Conservation (phyloP, 768 basidiomycete genomes). For the Amylocystis lapponica region DNA sequence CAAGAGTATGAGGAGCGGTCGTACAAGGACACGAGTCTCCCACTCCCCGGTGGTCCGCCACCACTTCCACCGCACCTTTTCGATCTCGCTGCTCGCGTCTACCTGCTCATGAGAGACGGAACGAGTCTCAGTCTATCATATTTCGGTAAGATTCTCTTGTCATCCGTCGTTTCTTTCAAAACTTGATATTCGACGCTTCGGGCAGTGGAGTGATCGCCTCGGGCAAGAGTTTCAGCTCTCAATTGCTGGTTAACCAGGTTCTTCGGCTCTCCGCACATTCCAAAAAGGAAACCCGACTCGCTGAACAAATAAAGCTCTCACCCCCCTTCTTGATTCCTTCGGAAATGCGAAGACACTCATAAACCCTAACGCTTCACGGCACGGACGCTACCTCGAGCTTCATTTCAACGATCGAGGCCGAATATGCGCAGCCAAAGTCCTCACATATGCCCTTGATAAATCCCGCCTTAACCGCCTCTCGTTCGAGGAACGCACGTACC, state of each 20-base stretch:
- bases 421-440: slow-evolving; percentile 69
- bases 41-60: slow-evolving; percentile 43
- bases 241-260: slow-evolving; percentile 73
- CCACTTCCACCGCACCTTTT: slow-evolving; percentile 83
- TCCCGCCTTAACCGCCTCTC: slow-evolving; percentile 68
- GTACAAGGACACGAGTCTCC: slow-evolving; percentile 72
- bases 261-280: slow-evolving; percentile 80
- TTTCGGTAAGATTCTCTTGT: not conserved
- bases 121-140: slow-evolving; percentile 58
- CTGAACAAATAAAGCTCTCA: slow-evolving; percentile 77
- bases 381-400: slow-evolving; percentile 74
- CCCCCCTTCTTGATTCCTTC: slow-evolving; percentile 85
- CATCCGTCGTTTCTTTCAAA: too few species aligned
- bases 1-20: slow-evolving; percentile 79
- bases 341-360: slow-evolving; percentile 85
- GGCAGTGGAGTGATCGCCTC: slow-evolving; percentile 83
- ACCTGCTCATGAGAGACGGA: slow-evolving; percentile 74
- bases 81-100: slow-evolving; percentile 79
- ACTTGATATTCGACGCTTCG: too few species aligned
- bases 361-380: slow-evolving; percentile 84
- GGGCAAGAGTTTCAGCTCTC: slow-evolving; percentile 72
- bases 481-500: slow-evolving; percentile 84
- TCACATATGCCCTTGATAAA: slow-evolving; percentile 86
- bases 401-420: slow-evolving; percentile 81
- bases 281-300: slow-evolving; percentile 61